Evolutionary conservation across 2,329 filamentous ascomycete species (phyloP), one percentile per base, ranked within the genome.

Genomic region (Lecanoromycetidae sp.): DNA sequence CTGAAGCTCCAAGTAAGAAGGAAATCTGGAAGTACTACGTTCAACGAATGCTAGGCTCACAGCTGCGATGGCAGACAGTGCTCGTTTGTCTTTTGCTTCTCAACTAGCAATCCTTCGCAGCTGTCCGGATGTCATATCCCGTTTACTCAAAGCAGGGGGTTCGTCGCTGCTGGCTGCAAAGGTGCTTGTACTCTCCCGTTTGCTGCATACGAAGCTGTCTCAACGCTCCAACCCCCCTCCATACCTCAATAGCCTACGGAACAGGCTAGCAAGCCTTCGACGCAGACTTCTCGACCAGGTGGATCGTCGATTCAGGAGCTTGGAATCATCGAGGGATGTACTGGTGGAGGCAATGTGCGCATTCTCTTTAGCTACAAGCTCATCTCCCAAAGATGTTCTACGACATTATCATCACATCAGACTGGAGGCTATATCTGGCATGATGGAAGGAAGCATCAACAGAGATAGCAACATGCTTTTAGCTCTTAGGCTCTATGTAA

Each of bases 341-440:
- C 71, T 91, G 13, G 68, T 90, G 10, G 81, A 86, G 56, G 79
- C 82, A 0, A 71, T 95, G 55, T 84, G 80, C 47, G 87, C 88
- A 0, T 88, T 87, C 61, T 87, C 86, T 52, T 70, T 96, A 42
- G 78, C 80, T 1, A 87, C 83, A 3, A 93, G 78, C 57, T 87
- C 83, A 0, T 84, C 87, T 0, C 79, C 85, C 0, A 79, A 76
- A 48, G 87, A 94, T 60, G 82, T 86, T 0, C 64, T 95, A 44
- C 71, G 77, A 6, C 80, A 91, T 63, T 90, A 95, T 57, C 72
- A 93, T 41, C 74, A 79, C 43, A 75, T 87, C 6, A 74, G 90
- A 36, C 74, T 76, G 33, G 76, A 83, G 48, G 79, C 80, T 25
- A 79, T 94, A 57, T 70, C 74, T 0, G 65, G 73, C 32, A 73